A percentile compares a stretch with the other conserved stretches of the same genome.
Conservation (phyloP, 2,329 filamentous ascomycete species). For the Aspergillus versicolor region DNA sequence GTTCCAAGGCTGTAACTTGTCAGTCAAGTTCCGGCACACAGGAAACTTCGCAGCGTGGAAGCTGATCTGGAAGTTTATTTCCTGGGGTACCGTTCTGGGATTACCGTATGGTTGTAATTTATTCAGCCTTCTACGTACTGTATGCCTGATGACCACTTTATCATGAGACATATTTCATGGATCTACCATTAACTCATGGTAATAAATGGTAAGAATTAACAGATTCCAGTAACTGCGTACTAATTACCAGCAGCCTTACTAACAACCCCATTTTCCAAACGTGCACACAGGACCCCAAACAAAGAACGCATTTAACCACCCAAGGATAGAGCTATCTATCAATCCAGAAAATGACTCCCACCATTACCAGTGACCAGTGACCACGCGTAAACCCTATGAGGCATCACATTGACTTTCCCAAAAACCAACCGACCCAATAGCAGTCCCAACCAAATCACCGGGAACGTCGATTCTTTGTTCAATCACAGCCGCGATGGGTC, state of each 20-base stretch:
- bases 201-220: too few relatives aligned
- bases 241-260: too few relatives aligned
- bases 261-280: too few relatives aligned
- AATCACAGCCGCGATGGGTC: not conserved
- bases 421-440: slow-evolving; percentile 8
- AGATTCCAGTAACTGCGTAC: too few relatives aligned
- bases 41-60: slow-evolving; percentile 8
- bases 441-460: slow-evolving; percentile 6
- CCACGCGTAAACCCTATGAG: not conserved
- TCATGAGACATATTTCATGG: too few relatives aligned
- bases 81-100: not conserved
- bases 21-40: slow-evolving; percentile 4
- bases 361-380: not conserved
- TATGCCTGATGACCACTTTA: not conserved
- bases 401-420: too few relatives aligned
- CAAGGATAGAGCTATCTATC: not conserved
- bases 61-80: slow-evolving; percentile 5
- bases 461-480: slow-evolving; percentile 4
- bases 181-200: too few relatives aligned
- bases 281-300: too few relatives aligned
- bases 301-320: too few relatives aligned
- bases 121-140: not conserved
- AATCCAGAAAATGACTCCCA: not conserved
- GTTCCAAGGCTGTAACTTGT: not conserved
- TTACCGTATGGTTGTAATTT: not conserved